Conservation (phyloP, 768 basidiomycete genomes). For the Kwoniella mangroviensis region DNA sequence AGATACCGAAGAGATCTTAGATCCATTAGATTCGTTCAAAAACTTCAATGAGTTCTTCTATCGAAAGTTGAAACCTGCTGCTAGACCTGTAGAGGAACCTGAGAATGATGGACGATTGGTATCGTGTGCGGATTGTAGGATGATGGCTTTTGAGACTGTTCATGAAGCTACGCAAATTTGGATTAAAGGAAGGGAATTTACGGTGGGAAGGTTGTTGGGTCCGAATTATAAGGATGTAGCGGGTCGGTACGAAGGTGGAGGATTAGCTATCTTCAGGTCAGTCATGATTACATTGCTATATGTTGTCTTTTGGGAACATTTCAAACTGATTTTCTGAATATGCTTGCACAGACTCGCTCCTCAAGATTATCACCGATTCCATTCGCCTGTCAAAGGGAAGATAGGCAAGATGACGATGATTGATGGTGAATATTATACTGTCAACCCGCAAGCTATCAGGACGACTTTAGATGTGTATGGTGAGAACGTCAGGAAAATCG, state of each 20-base stretch:
- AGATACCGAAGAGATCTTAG: conserved; percentile 77
- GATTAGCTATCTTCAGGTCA: conserved; percentile 79
- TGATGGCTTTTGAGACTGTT: conserved; percentile 90
- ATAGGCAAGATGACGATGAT: conserved; percentile 84
- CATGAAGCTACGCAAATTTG: conserved; percentile 84
- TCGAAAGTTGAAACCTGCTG: conserved; percentile 82
- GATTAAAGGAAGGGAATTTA: conserved; percentile 97
- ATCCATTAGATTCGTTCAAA: conserved; percentile 82
- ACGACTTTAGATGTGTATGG: conserved; percentile 89
- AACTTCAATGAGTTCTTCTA: conserved; percentile 90
- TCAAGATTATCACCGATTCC: conserved; percentile 93
- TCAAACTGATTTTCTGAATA: neutral
- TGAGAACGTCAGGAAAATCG: conserved; percentile 89
- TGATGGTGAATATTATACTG: conserved; percentile 92
- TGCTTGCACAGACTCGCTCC: conserved; percentile 37
- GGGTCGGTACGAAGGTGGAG: conserved; percentile 76
- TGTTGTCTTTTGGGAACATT: neutral
- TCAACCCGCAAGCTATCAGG: conserved; percentile 95
- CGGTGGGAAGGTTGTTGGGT: conserved; percentile 76
- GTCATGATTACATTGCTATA: conserved; percentile 11
- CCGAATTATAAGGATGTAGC: conserved; percentile 73
- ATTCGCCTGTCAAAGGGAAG: conserved; percentile 57
- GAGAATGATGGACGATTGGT: conserved; percentile 79
- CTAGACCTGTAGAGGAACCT: conserved; percentile 73
- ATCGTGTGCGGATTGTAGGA: conserved; percentile 91